Evolutionary conservation across 192 early-diverging fungal genomes (phyloP), one percentile per base, ranked within the genome.

Genomic region (Coemansia sp.): DNA sequence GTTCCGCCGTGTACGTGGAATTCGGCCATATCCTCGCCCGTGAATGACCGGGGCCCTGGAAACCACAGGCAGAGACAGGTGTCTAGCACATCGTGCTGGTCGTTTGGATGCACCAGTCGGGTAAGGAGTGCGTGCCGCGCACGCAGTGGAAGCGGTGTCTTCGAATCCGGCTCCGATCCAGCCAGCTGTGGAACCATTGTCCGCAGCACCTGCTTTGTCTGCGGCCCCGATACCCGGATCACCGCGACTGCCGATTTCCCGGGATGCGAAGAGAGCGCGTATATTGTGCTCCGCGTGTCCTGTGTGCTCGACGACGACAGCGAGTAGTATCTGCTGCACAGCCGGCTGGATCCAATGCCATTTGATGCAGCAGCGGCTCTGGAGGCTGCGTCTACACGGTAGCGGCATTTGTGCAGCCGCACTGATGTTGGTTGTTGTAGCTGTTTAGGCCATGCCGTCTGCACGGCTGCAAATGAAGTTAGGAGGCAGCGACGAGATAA

Each of bases 161-260:
- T 7, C 2, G 7, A 17, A 20, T 50, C 32, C 32, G 32, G 32
- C 32, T 32, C 32, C 32, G 32, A 32, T 32, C 2, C 48, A 19
- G 53, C 54, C 20, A 5, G 46, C 16, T 17, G 57, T 1, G 66
- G 41, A 17, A 75, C 32, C 68, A 78, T 66, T 22, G 41, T n/a
- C 8, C 53, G 55, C 41, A 72, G 53, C 86, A 85, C 86, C 44
- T 84, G 44, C 53, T 32, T 64, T 1, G 90, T 86, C 9, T 76
- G 74, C 0, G 84, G 70, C 0, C 92, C 90, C 5, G 90, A 90
- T 37, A 90, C 67, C n/a, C 92, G 84, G 14, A 93, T 74, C 19
- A 93, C 85, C n/a, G 90, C 92, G 13, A 93, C 85, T 1, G 90
- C 92, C 1, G 92, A 88, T 65, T 91, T 92, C 19, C 92, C 90